These are phyloP conservation scores for Coprinopsis sp. DNA, from an alignment of 768 basidiomycete genomes.

Conservation along the genomic window DNA sequence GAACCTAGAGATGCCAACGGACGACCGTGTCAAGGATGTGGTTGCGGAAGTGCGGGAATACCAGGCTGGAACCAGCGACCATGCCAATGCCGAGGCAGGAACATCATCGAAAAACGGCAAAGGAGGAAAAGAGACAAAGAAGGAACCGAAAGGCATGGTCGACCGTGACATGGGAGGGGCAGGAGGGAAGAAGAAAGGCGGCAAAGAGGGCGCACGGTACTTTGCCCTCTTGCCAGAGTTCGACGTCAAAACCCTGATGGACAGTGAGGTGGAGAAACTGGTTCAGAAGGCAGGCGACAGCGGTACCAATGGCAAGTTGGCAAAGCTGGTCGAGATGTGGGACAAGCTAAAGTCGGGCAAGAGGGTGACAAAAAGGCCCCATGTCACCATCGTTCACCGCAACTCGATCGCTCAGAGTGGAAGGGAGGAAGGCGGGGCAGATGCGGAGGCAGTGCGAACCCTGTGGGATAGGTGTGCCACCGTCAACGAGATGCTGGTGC, in stretches of 20 bases:
- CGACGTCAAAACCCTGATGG: slow-evolving; percentile 49
- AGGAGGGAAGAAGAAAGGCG: slow-evolving; percentile 19
- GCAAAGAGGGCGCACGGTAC: slow-evolving; percentile 55
- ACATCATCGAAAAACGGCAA: slow-evolving; percentile 40
- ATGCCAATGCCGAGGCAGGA: slow-evolving; percentile 55
- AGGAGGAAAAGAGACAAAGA: slow-evolving; percentile 20
- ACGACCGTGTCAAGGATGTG: slow-evolving; percentile 41
- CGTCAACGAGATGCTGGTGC: slow-evolving; percentile 30
- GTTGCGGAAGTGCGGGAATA: slow-evolving; percentile 31
- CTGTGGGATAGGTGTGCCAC: slow-evolving; percentile 48
- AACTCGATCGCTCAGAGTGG: slow-evolving; percentile 29
- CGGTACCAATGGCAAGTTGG: background rate
- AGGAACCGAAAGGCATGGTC: slow-evolving; percentile 12
- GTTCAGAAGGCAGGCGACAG: slow-evolving; percentile 19
- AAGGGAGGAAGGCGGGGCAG: background rate
- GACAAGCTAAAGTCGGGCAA: slow-evolving; percentile 34
- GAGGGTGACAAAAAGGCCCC: slow-evolving; percentile 60
- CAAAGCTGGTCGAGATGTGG: slow-evolving; percentile 42
- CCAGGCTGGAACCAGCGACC: slow-evolving; percentile 50
- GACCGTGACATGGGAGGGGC: slow-evolving; percentile 7
- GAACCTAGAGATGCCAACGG: slow-evolving; percentile 53
- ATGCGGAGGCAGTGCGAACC: slow-evolving; percentile 14
- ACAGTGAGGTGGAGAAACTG: slow-evolving; percentile 29
- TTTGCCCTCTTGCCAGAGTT: slow-evolving; percentile 76
- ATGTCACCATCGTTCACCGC: slow-evolving; percentile 83